phyloP scores from a whole-genome alignment of 2,329 filamentous ascomycete species.

The Pyrenophora seminiperda region DNA sequence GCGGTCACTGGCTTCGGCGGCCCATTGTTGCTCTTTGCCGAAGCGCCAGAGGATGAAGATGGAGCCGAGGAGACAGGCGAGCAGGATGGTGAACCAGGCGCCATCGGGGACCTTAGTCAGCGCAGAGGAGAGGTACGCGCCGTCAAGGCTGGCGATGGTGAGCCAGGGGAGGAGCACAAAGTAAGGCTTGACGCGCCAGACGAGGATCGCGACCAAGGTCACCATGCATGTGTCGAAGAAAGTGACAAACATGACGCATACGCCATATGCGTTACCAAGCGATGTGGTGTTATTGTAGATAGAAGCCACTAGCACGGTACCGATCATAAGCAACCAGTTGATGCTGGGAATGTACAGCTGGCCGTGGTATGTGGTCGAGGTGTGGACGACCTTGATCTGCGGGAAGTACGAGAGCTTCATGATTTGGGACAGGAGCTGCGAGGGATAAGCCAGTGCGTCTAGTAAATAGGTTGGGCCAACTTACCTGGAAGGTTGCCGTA shows the following conservation, averaged over 20 bases:
- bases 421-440: slow-evolving; percentile 64
- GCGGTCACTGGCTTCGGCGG: slow-evolving; percentile 66
- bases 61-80: slow-evolving; percentile 65
- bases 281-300: slow-evolving; percentile 70
- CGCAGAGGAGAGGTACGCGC: slow-evolving; percentile 70
- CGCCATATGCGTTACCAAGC: slow-evolving; percentile 76
- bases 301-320: slow-evolving; percentile 73
- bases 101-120: slow-evolving; percentile 75
- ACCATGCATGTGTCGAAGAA: slow-evolving; percentile 80
- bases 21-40: slow-evolving; percentile 79
- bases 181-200: slow-evolving; percentile 68
- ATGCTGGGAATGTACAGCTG: slow-evolving; percentile 77
- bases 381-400: slow-evolving; percentile 74
- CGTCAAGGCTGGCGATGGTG: slow-evolving; percentile 69
- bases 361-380: slow-evolving; percentile 70
- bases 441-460: too few relatives aligned
- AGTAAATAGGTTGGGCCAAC: too few relatives aligned
- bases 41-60: slow-evolving; percentile 78
- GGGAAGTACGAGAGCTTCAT: slow-evolving; percentile 78
- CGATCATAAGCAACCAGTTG: slow-evolving; percentile 79
- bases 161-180: slow-evolving; percentile 68
- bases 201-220: slow-evolving; percentile 70
- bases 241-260: slow-evolving; percentile 80
- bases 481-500: slow-evolving; percentile 69
- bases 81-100: slow-evolving; percentile 76